Evolutionary conservation across 2,329 filamentous ascomycete genomes (phyloP).

Genomic region (Coniochaeta sp.): DNA sequence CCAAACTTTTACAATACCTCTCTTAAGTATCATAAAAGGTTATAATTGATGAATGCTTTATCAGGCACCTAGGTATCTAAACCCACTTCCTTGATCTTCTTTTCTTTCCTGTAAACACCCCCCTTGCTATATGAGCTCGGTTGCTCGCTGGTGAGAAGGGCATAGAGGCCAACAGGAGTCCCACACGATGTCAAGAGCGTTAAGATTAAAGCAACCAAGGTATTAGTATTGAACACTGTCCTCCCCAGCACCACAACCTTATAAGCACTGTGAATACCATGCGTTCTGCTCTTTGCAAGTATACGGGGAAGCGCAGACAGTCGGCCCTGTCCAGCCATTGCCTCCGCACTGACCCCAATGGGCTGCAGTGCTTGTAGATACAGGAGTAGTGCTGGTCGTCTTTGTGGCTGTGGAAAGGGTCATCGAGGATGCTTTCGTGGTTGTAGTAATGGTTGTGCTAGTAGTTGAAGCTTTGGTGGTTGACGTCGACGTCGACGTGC

Average conservation of each 20-base stretch:
- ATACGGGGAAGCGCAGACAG: conserved; percentile 18
- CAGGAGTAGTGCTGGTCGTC: conserved; percentile 4
- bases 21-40: too few relatives aligned
- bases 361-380: conserved; percentile 6
- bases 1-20: too few relatives aligned
- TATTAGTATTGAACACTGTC: not conserved
- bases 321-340: conserved; percentile 17
- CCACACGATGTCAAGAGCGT: too few relatives aligned
- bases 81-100: too few relatives aligned
- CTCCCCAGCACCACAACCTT: not conserved
- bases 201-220: too few relatives aligned
- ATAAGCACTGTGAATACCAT: conserved; percentile 23
- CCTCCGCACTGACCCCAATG: conserved; percentile 24
- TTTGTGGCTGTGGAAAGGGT: not conserved
- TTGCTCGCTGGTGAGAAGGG: too few relatives aligned
- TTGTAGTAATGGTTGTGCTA: not conserved
- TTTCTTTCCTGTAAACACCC: too few relatives aligned
- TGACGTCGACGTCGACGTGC: not conserved
- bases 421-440: not conserved
- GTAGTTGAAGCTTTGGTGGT: conserved; percentile 2
- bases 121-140: too few relatives aligned
- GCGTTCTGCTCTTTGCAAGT: conserved; percentile 19
- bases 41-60: too few relatives aligned
- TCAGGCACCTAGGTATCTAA: too few relatives aligned
- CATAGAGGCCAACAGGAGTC: too few relatives aligned